Evolutionary conservation across 2,329 filamentous ascomycete species (phyloP), one percentile per base, ranked within the genome.

Genomic region (Fulvia fulva): DNA sequence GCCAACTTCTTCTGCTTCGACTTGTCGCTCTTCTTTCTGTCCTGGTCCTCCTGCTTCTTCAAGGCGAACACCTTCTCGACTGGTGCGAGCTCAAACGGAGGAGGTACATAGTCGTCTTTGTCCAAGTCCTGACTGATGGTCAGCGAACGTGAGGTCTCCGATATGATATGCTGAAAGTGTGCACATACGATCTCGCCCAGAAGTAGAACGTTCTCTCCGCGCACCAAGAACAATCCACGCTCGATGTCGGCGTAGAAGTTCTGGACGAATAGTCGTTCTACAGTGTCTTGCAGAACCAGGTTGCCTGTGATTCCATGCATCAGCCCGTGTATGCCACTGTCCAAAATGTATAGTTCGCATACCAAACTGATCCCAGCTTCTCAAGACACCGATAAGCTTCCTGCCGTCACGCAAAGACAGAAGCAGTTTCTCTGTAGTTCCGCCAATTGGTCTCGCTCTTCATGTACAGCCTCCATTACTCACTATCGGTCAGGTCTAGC

Each of bases 291-390:
- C 53, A 99, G 86, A 61, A 97, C 91, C 60, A 99, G 83, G 75
- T 99, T 99, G 67, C 92, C 93, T 96, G 71, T 37, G 47, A 21
- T 7, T 7, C 11, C 22, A 14, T 25, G 51, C 19, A 54, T 59
- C 34, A 63, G 56, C 44, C 23, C 44, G 8, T 23, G 23, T 19
- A 41, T 30, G 57, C 47, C 46, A 32, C 11, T 47, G 44, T 21
- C 2, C 26, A 50, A 5, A 28, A 25, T 34, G 41, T 47, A n/a
- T 53, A 25, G 46, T 23, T 46, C 41, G 23, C 58, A 25, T 86
- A 96, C 92, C 93, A 71, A 96, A 97, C 76, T 99, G 94, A 76
- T 99, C 94, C 91, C 94, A 99, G 67, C 90, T 96, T 70, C 94
- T 83, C 66, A 99, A 78, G 49, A 97, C 90, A 28, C 94, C 94